Evolutionary conservation across 331 rosid genomes (phyloP).

Genomic region (Quercus tomentella): DNA sequence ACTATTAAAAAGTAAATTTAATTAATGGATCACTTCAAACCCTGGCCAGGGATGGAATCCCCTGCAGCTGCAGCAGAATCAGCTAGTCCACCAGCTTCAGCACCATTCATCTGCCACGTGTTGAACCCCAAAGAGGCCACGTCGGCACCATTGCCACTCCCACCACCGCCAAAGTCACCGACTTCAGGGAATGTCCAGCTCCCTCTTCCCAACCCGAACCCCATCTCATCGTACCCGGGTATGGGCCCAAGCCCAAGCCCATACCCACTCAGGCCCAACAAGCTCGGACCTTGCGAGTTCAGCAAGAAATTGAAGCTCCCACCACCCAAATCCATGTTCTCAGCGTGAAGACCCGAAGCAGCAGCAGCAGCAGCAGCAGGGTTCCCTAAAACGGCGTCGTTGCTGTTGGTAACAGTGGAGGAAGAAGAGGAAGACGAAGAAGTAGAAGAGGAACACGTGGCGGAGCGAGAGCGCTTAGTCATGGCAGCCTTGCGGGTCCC

Average conservation of each 20-base stretch:
- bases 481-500: conserved; percentile 46
- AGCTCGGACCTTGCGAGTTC: conserved; percentile 23
- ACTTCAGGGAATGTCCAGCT: conserved; percentile 28
- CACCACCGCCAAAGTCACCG: conserved; percentile 22
- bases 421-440: conserved; percentile 17
- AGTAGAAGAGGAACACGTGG: background rate
- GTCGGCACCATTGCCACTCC: background rate
- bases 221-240: conserved; percentile 19
- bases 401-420: conserved; percentile 15
- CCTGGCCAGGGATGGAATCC: conserved; percentile 27
- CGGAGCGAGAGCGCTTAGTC: conserved; percentile 30
- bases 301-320: conserved; percentile 27
- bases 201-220: conserved; percentile 28
- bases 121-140: conserved; percentile 21
- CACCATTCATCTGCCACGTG: conserved; percentile 43
- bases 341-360: too few relatives aligned
- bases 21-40: conserved; percentile 17
- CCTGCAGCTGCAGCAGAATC: conserved; percentile 4
- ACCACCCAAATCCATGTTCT: background rate
- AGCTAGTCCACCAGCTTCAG: conserved; percentile 17
- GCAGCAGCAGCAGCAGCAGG: background rate
- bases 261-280: conserved; percentile 35
- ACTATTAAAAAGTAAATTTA: too few relatives aligned
- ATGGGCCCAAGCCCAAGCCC: conserved; percentile 26
- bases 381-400: background rate